These are phyloP conservation scores for Mrakia frigida DNA, from an alignment of 768 basidiomycete genomes.

Conservation along the genomic window DNA sequence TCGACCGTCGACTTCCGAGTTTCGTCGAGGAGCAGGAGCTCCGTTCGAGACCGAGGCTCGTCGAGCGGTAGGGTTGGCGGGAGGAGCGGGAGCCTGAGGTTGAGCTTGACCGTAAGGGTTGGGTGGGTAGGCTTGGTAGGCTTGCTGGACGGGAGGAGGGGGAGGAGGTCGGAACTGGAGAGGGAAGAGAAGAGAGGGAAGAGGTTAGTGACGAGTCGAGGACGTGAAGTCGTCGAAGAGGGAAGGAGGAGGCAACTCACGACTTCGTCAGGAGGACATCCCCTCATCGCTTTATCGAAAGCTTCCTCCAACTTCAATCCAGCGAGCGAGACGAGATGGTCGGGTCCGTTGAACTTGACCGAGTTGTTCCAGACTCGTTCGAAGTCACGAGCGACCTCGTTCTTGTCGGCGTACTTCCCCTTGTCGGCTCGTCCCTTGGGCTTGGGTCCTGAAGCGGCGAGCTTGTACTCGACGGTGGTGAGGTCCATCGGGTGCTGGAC, in stretches of 20 bases:
- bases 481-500: conserved; percentile 93
- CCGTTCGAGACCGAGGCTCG: conserved; percentile 70
- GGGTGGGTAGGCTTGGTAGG: conserved; percentile 33
- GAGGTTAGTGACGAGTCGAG: not conserved
- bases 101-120: conserved; percentile 31
- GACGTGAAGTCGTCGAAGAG: not conserved
- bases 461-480: conserved; percentile 82
- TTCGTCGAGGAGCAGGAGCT: conserved; percentile 58
- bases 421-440: conserved; percentile 55
- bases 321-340: conserved; percentile 70
- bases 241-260: conserved; percentile 51
- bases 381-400: conserved; percentile 80
- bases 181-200: not conserved
- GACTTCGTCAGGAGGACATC: conserved; percentile 70
- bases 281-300: conserved; percentile 82
- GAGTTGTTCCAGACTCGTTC: conserved; percentile 84
- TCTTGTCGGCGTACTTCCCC: conserved; percentile 58
- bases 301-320: conserved; percentile 75
- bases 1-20: conserved; percentile 52
- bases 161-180: conserved; percentile 12
- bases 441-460: conserved; percentile 60
- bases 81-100: conserved; percentile 48
- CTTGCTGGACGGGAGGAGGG: conserved; percentile 15
- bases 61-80: conserved; percentile 49
- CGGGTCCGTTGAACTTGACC: conserved; percentile 84